These are phyloP conservation scores for Crepidotus sp. DNA, from an alignment of 1,284 basidiomycete genomes.

Conservation along the genomic window DNA sequence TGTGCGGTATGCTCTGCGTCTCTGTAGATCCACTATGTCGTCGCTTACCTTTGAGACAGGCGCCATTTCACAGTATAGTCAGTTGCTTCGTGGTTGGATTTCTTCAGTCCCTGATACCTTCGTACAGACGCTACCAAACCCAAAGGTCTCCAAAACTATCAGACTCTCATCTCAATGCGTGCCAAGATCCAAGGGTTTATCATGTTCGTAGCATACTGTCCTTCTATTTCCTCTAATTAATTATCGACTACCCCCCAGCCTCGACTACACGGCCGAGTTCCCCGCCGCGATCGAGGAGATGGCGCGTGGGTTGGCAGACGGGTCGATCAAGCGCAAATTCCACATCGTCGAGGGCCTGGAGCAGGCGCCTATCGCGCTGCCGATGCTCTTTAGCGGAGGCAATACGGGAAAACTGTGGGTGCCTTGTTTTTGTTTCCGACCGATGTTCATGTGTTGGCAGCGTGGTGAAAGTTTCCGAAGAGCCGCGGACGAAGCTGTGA, in stretches of 20 bases:
- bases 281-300: constrained; percentile 48
- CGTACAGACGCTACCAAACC: constrained; percentile 43
- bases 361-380: constrained; percentile 59
- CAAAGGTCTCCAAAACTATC: constrained; percentile 51
- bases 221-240: constrained; percentile 2
- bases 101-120: constrained; percentile 1
- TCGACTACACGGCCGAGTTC: constrained; percentile 58
- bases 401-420: constrained; percentile 80
- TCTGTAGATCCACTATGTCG: background rate
- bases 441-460: constrained; percentile 23
- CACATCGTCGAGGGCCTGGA: constrained; percentile 68
- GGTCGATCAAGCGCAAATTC: constrained; percentile 77
- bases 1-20: constrained; percentile 27
- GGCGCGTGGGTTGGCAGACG: constrained; percentile 47
- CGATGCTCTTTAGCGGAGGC: constrained; percentile 67
- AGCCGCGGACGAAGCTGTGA: constrained; percentile 27
- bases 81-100: constrained; percentile 19
- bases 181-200: constrained; percentile 81
- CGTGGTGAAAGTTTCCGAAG: constrained; percentile 42
- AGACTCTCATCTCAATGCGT: constrained; percentile 65
- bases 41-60: constrained; percentile 32
- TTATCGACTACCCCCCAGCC: constrained; percentile 34
- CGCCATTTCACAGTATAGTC: constrained; percentile 75
- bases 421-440: background rate
- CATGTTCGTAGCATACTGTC: constrained; percentile 42